Evolutionary conservation across 805 yeast species (phyloP), one percentile per base, ranked within the genome.

Genomic region (Candida berthetii): DNA sequence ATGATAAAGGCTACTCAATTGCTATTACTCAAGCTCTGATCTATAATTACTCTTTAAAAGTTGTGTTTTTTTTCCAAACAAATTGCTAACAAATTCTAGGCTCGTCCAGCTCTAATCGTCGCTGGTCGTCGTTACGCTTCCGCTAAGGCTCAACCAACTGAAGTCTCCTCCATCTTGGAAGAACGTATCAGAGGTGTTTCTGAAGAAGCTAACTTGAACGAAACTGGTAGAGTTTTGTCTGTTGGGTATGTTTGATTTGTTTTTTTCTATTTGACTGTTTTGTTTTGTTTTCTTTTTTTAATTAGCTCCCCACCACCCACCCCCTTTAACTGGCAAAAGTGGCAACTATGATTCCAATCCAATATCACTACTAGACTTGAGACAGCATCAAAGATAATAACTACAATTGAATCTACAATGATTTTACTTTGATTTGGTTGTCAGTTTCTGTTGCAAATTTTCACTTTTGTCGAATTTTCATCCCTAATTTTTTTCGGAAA

Each of bases 121-220:
- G 78, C 83, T 57, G 79, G 78, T 62, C 82, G 89, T 66, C 82
- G 96, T 73, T 87, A 80, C 68, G 97, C 97, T 65, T 80, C 90
- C 46, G 65, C 70, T 45, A 93, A 93, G 82, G 93, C 98, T 65
- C 89, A 95, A 60, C 98, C 99, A 69, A 93, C 98, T 58, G 99
- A 93, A 78, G 99, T 93, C 56, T 90, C 99, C 58, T 88, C 98
- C 48, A 93, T 93, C 76, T 82, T 93, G 66, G 99, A 93, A 79
- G 96, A 93, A 74, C 89, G 95, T 77, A 93, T 93, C 78, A 90
- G 96, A 79, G 99, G 99, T 76, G 95, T 91, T 62, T 82, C 96
- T 53, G 93, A 88, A 64, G 98, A 91, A 74, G 87, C 96, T 62
- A 82, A 87, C 84, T 83, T 93, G 66, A 88, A 93, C 73, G 99